Percentiles rank a stretch among this genome's conserved stretches.
These are phyloP conservation scores for Emergomyces orientalis DNA, from an alignment of 2,329 filamentous ascomycete genomes.

Conservation along the genomic window DNA sequence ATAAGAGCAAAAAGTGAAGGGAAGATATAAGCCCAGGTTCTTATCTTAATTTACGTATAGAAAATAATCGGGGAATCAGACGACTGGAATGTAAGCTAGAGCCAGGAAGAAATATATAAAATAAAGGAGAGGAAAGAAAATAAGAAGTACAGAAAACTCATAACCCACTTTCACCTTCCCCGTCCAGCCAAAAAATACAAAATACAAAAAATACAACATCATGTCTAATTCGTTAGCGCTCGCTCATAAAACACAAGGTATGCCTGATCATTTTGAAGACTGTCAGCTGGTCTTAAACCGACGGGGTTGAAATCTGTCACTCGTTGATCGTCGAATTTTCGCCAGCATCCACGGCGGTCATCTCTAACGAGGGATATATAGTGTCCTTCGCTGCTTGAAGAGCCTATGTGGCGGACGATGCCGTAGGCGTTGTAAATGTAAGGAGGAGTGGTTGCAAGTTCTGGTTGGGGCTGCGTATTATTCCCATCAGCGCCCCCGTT, in stretches of 20 bases:
- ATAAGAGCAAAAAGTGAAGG: background rate
- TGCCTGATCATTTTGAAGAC: constrained; percentile 53
- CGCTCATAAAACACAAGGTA: constrained; percentile 58
- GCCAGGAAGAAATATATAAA: background rate
- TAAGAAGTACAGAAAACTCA: background rate
- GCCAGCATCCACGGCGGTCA: constrained; percentile 48
- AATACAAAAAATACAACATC: background rate
- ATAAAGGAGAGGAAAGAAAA: background rate
- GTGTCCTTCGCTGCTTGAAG: constrained; percentile 61
- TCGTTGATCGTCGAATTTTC: constrained; percentile 51
- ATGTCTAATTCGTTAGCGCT: constrained; percentile 31
- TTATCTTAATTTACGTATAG: background rate
- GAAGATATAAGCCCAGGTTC: background rate
- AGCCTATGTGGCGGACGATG: constrained; percentile 67
- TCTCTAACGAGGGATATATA: constrained; percentile 65
- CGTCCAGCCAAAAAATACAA: background rate
- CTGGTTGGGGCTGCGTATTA: constrained; percentile 42
- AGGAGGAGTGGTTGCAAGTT: constrained; percentile 38
- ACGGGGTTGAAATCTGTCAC: constrained; percentile 50
- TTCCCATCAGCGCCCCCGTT: constrained; percentile 47
- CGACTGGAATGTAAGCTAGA: background rate
- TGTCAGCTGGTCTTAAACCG: constrained; percentile 39
- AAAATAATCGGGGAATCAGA: background rate
- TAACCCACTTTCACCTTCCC: background rate
- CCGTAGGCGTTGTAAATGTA: constrained; percentile 80